phyloP scores from a whole-genome alignment of 2,329 filamentous ascomycete species.

The Rutstroemia sp. region DNA sequence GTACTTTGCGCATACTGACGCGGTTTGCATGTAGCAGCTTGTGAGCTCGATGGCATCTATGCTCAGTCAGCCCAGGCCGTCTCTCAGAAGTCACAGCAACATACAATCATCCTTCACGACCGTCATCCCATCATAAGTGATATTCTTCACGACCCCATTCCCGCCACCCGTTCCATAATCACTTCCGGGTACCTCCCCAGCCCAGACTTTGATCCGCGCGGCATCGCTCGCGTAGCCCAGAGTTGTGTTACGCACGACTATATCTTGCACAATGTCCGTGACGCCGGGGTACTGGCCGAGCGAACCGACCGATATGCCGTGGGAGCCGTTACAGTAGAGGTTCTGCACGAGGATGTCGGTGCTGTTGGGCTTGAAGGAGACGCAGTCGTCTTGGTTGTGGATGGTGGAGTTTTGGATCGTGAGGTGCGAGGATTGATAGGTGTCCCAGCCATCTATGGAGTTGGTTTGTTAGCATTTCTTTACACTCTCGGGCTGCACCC shows the following conservation, averaged over 20 bases:
- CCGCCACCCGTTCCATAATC: constrained; percentile 49
- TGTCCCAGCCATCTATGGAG: constrained; percentile 3
- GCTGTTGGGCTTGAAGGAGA: constrained; percentile 47
- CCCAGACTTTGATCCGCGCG: constrained; percentile 60
- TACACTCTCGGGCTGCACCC: too few relatives aligned
- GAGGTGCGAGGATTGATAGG: constrained; percentile 3
- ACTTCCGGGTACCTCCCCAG: constrained; percentile 35
- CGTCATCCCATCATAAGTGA: constrained; percentile 51
- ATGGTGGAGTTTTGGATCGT: constrained; percentile 8
- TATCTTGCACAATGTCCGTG: constrained; percentile 42
- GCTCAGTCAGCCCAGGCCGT: background rate
- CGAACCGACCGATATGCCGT: constrained; percentile 47
- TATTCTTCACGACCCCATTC: constrained; percentile 50
- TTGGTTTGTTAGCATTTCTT: background rate
- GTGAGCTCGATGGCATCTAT: constrained; percentile 29
- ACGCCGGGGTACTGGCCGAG: constrained; percentile 46
- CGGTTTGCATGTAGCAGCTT: constrained; percentile 52
- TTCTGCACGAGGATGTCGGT: constrained; percentile 46
- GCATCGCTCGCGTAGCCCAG: constrained; percentile 46
- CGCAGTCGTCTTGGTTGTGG: constrained; percentile 37
- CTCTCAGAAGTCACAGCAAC: background rate
- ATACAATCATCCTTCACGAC: constrained; percentile 47
- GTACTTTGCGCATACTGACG: constrained; percentile 49
- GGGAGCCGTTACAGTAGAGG: constrained; percentile 40
- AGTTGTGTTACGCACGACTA: constrained; percentile 37